Base-by-base conservation (phyloP, 257 asterid species). In the Rhazya stricta region DNA sequence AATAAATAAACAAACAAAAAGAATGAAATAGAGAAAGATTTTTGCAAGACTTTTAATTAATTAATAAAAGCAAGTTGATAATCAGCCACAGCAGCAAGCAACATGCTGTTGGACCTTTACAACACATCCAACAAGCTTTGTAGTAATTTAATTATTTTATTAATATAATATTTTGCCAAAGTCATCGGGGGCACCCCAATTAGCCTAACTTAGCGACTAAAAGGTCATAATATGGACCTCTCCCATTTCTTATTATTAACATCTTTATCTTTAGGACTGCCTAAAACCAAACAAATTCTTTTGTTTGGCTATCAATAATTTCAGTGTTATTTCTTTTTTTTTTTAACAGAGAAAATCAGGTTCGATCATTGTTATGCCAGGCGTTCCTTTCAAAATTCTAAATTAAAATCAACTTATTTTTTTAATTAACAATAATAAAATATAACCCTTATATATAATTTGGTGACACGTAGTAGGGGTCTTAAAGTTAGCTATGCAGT, bases 41-140 rank as follows among this genome's bases (percentile, higher is more conserved):
- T 67, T 32, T 9, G 70, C 30, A 50, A 37, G 78, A 73, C 86
- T 81, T 78, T 79, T 67, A 60, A 62, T 78, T 72, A 65, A 79
- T 75, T 77, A 74, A 82, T 76, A 74, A 82, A 80, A 80, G 77
- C 85, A 86, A 82, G 69, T 80, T 80, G 85, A 69, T 74, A 50
- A 75, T 79, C 73, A 76, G 76, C 82, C 82, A 80, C 77, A 65
- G 69, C 71, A 76, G 83, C 81, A 84, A 73, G 53, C 83, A 80
- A 82, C 80, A 77, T 77, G 86, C 56, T 65, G 23, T 51, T 53
- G 9, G 42, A 72, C 83, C 77, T 84, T 84, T 79, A 79, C 84
- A 77, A 77, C 84, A 73, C 82, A 76, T 18, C 76, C 69, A 66
- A 45, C 66, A 37, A 43, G 77, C 81, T 77, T 76, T 78, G 32